Base-by-base conservation (phyloP, 2,329 filamentous ascomycete genomes). In the Neopestalotiopsis clavispora region DNA sequence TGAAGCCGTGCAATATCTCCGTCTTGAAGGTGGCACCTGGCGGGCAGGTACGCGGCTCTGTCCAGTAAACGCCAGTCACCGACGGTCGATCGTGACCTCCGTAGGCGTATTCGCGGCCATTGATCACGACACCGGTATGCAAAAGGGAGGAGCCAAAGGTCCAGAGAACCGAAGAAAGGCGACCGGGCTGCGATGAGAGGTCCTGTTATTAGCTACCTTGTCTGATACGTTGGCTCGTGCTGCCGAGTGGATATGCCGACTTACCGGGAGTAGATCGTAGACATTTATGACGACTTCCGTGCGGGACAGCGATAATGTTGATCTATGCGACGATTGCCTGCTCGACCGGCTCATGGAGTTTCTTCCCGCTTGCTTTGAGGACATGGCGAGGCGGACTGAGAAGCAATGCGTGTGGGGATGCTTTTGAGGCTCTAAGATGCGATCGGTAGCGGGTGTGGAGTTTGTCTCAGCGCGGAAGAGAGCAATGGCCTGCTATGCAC, bases 31-130 rank as follows among this genome's bases (percentile, higher is more conserved):
- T 94, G 59, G 92, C 93, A 40, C 93, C 93, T 0, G 93, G 92
- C 0, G 93, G 93, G 63, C 91, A 89, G 40, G 89, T 87, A 72
- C 85, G 86, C 1, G 94, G 93, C 71, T 85, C 90, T 17, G 93
- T 95, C 90, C 90, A 94, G 82, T 96, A 97, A 9, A 97, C 93
- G 63, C 94, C 94, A 4, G 92, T 95, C 68, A 91, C 80, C 30
- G 88, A 87, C 64, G 83, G 87, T 73, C 87, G 88, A 76, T 93
- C 90, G 78, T 97, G 94, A 1, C 94, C 94, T 58, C 94, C 94
- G 75, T 94, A 97, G 28, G 94, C 94, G 78, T 96, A 97, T 83
- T 97, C 94, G 71, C 85, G 88, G 73, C 91, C 89, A 77, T 91
- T 91, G 80, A 96, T 93, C 56, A 94, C 92, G 67, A 97, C 91